Evolutionary conservation across 1,139 yeast genomes (phyloP).

Genomic region (Diutina scorzettiae): DNA sequence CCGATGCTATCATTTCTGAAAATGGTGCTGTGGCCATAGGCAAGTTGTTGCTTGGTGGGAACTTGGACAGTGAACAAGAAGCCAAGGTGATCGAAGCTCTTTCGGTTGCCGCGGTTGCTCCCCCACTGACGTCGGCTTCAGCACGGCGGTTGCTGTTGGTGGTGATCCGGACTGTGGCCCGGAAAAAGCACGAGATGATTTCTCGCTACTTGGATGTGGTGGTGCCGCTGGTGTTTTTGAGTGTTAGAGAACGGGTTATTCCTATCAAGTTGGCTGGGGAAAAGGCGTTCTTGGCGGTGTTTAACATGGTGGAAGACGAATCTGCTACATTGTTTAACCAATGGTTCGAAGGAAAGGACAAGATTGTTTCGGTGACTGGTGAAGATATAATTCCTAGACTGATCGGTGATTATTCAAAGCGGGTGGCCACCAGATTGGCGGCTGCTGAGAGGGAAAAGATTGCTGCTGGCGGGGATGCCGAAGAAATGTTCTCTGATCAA

Average conservation of each 20-base stretch:
- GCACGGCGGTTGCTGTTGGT: slow-evolving; percentile 72
- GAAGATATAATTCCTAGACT: slow-evolving; percentile 55
- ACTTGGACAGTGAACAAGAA: not conserved
- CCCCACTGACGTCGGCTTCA: slow-evolving; percentile 58
- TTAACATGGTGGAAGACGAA: slow-evolving; percentile 63
- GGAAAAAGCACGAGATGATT: slow-evolving; percentile 39
- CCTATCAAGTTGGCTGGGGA: slow-evolving; percentile 94
- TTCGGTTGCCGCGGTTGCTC: slow-evolving; percentile 35
- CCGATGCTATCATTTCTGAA: slow-evolving; percentile 52
- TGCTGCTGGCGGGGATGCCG: slow-evolving; percentile 85
- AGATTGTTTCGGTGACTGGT: slow-evolving; percentile 29
- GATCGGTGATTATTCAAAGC: slow-evolving; percentile 73
- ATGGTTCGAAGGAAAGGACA: slow-evolving; percentile 38
- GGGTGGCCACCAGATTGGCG: slow-evolving; percentile 80
- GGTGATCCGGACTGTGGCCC: slow-evolving; percentile 61
- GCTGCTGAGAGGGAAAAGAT: slow-evolving; percentile 76
- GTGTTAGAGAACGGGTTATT: slow-evolving; percentile 75
- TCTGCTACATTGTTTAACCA: slow-evolving; percentile 40
- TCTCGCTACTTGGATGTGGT: slow-evolving; percentile 43
- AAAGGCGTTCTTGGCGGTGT: slow-evolving; percentile 69
- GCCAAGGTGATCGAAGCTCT: slow-evolving; percentile 34
- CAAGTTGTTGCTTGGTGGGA: slow-evolving; percentile 42
- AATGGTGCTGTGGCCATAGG: slow-evolving; percentile 79
- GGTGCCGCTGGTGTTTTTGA: slow-evolving; percentile 66
- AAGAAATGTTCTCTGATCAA: slow-evolving; percentile 72